Base-by-base conservation (phyloP, 768 basidiomycete species). In the Boletus huronensis region DNA sequence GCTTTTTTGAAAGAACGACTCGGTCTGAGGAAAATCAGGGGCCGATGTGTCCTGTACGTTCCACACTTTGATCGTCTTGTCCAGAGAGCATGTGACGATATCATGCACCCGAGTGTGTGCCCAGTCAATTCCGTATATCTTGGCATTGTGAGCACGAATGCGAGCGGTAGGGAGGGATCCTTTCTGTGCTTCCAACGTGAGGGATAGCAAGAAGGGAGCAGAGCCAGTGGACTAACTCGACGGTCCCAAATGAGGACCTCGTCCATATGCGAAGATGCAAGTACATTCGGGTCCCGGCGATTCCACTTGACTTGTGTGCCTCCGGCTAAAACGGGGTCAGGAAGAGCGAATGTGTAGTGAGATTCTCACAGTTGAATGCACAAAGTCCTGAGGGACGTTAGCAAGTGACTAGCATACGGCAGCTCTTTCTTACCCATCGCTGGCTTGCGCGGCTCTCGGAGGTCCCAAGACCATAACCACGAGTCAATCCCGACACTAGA, bases 291-390 rank as follows among this genome's bases (percentile, higher is more conserved):
- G 62, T 98, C 87, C 64, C 86, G 84, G 14, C 90, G 79, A 66
- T 96, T 98, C 93, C 93, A 99, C 70, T 98, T 98, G 54, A 98
- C 93, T 69, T 99, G 96, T 0, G 96, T 98, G 1, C 90, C 93
- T 16, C 82, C 86, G 17, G 85, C 92, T 92, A 57, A 38, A 40
- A 47, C 5, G 35, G 21, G n/a, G 25, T 52, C 29, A 53, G 32
- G 28, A 48, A 36, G 14, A 25, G 32, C 11, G 28, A 36, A 42
- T 19, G 14, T 11, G 23, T 40, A 28, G 31, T 36, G 28, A 28
- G 32, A 52, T 19, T 13, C 66, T 73, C 66, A 79, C 79, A 74
- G 48, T 83, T 82, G 69, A 86, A 81, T 21, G 79, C 80, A 62
- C 80, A 79, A 13, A 87, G 71, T 2, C 93, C 77, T 77, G 49